phyloP scores from a whole-genome alignment of 495 filamentous ascomycete species.

The Daldinia childiae region DNA sequence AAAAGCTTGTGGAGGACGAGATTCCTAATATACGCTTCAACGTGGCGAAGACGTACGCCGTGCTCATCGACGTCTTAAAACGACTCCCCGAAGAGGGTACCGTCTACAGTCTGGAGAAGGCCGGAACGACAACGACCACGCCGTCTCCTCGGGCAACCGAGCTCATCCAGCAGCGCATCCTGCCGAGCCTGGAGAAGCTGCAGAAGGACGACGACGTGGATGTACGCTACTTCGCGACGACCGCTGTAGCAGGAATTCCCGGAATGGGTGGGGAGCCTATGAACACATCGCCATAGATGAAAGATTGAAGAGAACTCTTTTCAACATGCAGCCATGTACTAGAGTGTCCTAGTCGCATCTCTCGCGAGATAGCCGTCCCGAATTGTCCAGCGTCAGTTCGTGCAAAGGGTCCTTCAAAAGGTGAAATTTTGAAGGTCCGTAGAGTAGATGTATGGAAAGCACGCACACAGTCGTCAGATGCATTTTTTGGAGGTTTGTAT shows the following conservation, averaged over 20 bases:
- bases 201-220: constrained; percentile 97
- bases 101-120: constrained; percentile 82
- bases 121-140: constrained; percentile 63
- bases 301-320: constrained; percentile 41
- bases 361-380: constrained; percentile 34
- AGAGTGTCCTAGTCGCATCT: constrained; percentile 41
- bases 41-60: constrained; percentile 94
- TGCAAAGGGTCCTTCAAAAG: constrained; percentile 24
- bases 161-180: constrained; percentile 84
- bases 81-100: constrained; percentile 89
- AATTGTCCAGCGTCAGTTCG: constrained; percentile 25
- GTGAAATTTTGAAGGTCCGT: constrained; percentile 24
- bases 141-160: constrained; percentile 79
- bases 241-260: constrained; percentile 54
- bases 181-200: constrained; percentile 92
- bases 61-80: constrained; percentile 87
- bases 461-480: constrained; percentile 30
- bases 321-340: constrained; percentile 38
- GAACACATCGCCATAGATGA: constrained; percentile 67
- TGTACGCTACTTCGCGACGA: constrained; percentile 90
- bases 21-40: constrained; percentile 99
- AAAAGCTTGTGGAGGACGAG: constrained; percentile 88
- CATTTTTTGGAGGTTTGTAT: constrained; percentile 40
- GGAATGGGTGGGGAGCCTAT: constrained; percentile 63
- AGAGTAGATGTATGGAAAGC: constrained; percentile 29